A percentile compares a stretch with the other conserved stretches of the same genome.
These are phyloP conservation scores for Saturnispora silvae DNA, from an alignment of 805 yeast species.

Conservation along the genomic window DNA sequence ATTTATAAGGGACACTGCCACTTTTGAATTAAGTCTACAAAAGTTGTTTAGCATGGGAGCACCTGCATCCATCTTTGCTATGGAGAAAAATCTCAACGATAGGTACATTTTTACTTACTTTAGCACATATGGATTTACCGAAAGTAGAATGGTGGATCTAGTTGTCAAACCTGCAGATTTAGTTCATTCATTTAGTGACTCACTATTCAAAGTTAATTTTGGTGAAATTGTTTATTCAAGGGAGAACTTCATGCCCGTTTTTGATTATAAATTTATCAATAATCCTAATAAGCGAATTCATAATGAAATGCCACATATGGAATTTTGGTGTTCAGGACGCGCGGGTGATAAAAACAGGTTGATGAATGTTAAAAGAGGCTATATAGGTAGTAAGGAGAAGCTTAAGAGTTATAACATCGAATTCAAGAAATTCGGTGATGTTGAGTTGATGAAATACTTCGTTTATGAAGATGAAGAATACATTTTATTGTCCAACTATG, in stretches of 20 bases:
- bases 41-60: slow-evolving; percentile 18
- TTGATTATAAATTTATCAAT: slow-evolving; percentile 17
- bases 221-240: slow-evolving; percentile 15
- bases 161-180: slow-evolving; percentile 11
- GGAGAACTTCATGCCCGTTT: slow-evolving; percentile 20
- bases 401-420: too few species aligned
- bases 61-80: slow-evolving; percentile 15
- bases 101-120: slow-evolving; percentile 13
- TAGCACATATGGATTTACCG: slow-evolving; percentile 20
- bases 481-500: too few species aligned
- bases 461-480: too few species aligned
- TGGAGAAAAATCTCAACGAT: slow-evolving; percentile 16
- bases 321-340: slow-evolving; percentile 25
- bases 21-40: slow-evolving; percentile 13
- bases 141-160: slow-evolving; percentile 16
- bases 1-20: slow-evolving; percentile 12
- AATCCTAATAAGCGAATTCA: slow-evolving; percentile 14
- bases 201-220: slow-evolving; percentile 13
- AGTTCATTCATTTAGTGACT: not conserved
- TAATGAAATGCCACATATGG: slow-evolving; percentile 17
- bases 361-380: slow-evolving; percentile 19
- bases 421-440: too few species aligned
- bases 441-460: too few species aligned
- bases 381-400: slow-evolving; percentile 15
- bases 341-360: slow-evolving; percentile 18